Conservation (phyloP, 345 rosid genomes). For the Gossypium mustelinum region DNA sequence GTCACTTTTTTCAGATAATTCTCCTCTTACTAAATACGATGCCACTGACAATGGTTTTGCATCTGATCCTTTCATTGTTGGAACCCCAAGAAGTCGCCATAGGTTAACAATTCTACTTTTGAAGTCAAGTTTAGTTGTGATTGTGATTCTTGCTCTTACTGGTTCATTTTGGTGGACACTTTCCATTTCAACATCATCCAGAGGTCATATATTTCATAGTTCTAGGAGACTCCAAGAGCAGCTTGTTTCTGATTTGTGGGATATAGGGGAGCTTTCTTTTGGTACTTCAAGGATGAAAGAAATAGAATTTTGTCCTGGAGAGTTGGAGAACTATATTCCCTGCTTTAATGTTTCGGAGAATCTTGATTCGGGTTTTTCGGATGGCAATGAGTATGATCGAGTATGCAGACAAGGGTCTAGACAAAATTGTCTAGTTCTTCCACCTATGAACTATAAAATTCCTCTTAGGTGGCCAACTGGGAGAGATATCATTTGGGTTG, state of each 20-base stretch:
- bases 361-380: constrained; percentile 45
- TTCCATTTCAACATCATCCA: constrained; percentile 62
- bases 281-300: constrained; percentile 72
- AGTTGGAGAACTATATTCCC: constrained; percentile 72
- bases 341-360: constrained; percentile 73
- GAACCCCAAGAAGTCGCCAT: constrained; percentile 56
- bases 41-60: constrained; percentile 54
- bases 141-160: constrained; percentile 57
- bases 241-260: constrained; percentile 81
- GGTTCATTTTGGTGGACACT: constrained; percentile 97
- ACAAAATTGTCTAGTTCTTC: constrained; percentile 62
- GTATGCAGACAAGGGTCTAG: constrained; percentile 50
- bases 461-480: constrained; percentile 99
- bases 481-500: constrained; percentile 82
- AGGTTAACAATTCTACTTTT: constrained; percentile 50
- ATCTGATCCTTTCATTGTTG: constrained; percentile 45
- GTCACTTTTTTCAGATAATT: constrained; percentile 42
- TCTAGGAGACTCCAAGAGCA: constrained; percentile 85
- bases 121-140: constrained; percentile 68
- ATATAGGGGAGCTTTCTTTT: constrained; percentile 81
- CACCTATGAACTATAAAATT: constrained; percentile 69
- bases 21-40: constrained; percentile 52
- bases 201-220: constrained; percentile 66
- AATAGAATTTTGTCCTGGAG: constrained; percentile 63
- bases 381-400: constrained; percentile 54